A percentile compares a stretch with the other conserved stretches of the same genome.
phyloP scores from a whole-genome alignment of 2,329 filamentous ascomycete genomes.

The Penicillium aurantiogriseum region DNA sequence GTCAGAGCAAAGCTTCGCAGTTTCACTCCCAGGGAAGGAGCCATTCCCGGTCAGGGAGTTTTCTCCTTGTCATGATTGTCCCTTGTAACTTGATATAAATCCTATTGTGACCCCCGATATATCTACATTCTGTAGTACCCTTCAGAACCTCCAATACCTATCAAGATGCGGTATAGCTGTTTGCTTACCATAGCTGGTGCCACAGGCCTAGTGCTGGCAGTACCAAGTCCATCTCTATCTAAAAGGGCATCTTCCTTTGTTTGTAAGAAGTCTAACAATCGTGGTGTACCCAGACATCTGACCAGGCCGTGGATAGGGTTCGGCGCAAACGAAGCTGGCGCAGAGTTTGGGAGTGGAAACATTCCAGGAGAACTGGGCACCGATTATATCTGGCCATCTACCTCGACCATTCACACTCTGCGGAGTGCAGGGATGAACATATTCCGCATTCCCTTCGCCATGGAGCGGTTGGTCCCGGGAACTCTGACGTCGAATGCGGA shows the following conservation, averaged over 20 bases:
- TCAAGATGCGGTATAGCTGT: not conserved
- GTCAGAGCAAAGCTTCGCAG: not conserved
- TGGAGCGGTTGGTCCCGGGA: constrained; percentile 24
- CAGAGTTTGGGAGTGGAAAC: constrained; percentile 15
- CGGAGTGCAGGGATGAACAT: constrained; percentile 24
- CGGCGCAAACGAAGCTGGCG: constrained; percentile 18
- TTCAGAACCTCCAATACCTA: not conserved
- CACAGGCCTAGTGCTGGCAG: not conserved
- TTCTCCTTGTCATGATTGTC: not conserved
- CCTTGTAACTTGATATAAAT: not conserved
- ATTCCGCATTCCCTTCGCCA: constrained; percentile 27
- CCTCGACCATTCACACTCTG: constrained; percentile 21
- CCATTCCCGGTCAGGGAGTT: not conserved
- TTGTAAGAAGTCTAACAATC: not conserved
- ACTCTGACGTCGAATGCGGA: constrained; percentile 21
- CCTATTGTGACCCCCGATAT: not conserved
- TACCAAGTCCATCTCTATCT: not conserved
- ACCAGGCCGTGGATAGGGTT: constrained; percentile 24
- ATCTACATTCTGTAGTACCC: not conserved
- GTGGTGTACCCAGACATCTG: not conserved
- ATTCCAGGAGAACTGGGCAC: constrained; percentile 17
- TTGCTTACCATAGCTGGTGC: not conserved
- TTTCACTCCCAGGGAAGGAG: not conserved
- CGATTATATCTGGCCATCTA: constrained; percentile 25
- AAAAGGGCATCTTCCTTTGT: constrained; percentile 2